Percentiles rank a stretch among this genome's conserved stretches.
Evolutionary conservation across 2,329 filamentous ascomycete genomes (phyloP).

Genomic region (Xylariaceae sp.): DNA sequence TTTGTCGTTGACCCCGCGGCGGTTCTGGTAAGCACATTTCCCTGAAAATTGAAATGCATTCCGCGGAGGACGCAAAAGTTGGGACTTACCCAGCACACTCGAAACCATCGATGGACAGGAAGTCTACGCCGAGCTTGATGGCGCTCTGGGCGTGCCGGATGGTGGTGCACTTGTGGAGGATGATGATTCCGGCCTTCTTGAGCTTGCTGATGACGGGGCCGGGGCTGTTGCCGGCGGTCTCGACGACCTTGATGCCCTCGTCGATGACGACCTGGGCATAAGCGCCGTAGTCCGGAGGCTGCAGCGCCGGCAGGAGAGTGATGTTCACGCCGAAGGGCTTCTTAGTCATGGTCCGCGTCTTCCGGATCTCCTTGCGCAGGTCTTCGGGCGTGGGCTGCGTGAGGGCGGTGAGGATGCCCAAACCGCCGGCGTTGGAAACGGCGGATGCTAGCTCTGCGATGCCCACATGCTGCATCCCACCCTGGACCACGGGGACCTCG

Average conservation of each 20-base stretch:
- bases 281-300: slow-evolving; percentile 85
- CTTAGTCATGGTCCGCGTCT: slow-evolving; percentile 72
- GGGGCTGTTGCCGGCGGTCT: slow-evolving; percentile 84
- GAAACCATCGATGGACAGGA: slow-evolving; percentile 94
- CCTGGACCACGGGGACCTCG: slow-evolving; percentile 69
- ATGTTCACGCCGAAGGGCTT: slow-evolving; percentile 90
- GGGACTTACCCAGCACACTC: slow-evolving; percentile 73
- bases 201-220: slow-evolving; percentile 86
- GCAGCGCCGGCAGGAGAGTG: slow-evolving; percentile 83
- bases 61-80: no score
- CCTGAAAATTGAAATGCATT: not conserved
- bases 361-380: slow-evolving; percentile 87
- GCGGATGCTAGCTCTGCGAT: slow-evolving; percentile 73
- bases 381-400: slow-evolving; percentile 91
- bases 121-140: slow-evolving; percentile 91
- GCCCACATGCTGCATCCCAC: slow-evolving; percentile 83
- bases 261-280: slow-evolving; percentile 92
- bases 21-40: not conserved
- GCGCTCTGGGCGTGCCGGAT: slow-evolving; percentile 90
- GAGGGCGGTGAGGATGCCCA: slow-evolving; percentile 79
- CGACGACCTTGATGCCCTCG: slow-evolving; percentile 84
- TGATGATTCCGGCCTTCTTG: slow-evolving; percentile 70
- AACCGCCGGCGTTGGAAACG: slow-evolving; percentile 74
- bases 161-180: slow-evolving; percentile 97
- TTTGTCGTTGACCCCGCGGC: not conserved